Conservation (phyloP, 768 basidiomycete species). For the Termitomyces sp. region DNA sequence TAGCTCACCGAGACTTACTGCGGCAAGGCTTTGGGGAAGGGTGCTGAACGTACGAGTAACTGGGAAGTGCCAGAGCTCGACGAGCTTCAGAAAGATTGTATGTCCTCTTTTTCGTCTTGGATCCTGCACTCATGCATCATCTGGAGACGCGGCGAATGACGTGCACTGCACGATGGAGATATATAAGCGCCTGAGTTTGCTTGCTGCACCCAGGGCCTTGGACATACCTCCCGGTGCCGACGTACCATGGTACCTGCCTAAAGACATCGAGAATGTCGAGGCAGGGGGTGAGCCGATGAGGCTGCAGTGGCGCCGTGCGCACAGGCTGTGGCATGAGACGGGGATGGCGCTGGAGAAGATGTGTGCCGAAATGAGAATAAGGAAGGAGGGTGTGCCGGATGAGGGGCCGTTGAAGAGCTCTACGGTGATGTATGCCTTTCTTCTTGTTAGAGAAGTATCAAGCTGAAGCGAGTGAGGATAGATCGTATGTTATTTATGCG, state of each 20-base stretch:
- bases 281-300: slow-evolving; percentile 8
- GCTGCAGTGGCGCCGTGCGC: slow-evolving; percentile 27
- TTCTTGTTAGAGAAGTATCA: not conserved
- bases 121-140: not conserved
- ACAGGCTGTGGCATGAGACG: slow-evolving; percentile 26
- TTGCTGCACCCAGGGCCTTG: slow-evolving; percentile 14
- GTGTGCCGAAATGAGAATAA: slow-evolving; percentile 21
- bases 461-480: slow-evolving; percentile 5
- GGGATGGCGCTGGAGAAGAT: slow-evolving; percentile 24
- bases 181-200: slow-evolving; percentile 21
- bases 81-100: slow-evolving; percentile 24
- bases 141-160: slow-evolving; percentile 36
- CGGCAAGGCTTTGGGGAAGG: slow-evolving; percentile 25
- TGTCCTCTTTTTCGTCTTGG: not conserved
- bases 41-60: slow-evolving; percentile 23
- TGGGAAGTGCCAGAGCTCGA: slow-evolving; percentile 26
- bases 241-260: not conserved
- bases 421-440: slow-evolving; percentile 26
- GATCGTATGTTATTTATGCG: slow-evolving; percentile 28
- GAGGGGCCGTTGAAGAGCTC: slow-evolving; percentile 18
- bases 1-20: slow-evolving; percentile 29
- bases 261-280: not conserved
- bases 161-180: slow-evolving; percentile 28
- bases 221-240: not conserved
- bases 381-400: slow-evolving; percentile 10